Evolutionary conservation across 2,329 filamentous ascomycete genomes (phyloP).

Genomic region (Amesomyces nigricolor): DNA sequence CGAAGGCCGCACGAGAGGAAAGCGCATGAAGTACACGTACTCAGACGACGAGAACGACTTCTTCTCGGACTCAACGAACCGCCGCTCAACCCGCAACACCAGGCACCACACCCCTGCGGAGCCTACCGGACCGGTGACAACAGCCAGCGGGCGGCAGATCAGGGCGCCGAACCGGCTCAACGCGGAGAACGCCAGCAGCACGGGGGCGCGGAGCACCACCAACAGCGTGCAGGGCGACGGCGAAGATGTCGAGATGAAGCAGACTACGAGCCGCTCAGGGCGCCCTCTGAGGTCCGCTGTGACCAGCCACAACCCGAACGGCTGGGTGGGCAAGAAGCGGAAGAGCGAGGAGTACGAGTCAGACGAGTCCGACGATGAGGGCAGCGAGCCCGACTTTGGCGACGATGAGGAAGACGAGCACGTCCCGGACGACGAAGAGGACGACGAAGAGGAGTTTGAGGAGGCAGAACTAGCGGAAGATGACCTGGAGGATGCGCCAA

Average conservation of each 20-base stretch:
- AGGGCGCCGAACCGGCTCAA: slow-evolving; percentile 62
- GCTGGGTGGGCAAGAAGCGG: slow-evolving; percentile 40
- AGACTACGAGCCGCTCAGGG: slow-evolving; percentile 39
- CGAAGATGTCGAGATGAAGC: slow-evolving; percentile 33
- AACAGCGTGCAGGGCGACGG: slow-evolving; percentile 43
- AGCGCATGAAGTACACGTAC: slow-evolving; percentile 94
- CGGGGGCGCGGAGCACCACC: slow-evolving; percentile 42
- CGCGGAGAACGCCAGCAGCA: slow-evolving; percentile 49
- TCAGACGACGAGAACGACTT: slow-evolving; percentile 75
- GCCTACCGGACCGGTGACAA: slow-evolving; percentile 56
- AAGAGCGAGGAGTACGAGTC: slow-evolving; percentile 51
- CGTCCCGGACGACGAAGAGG: slow-evolving; percentile 53
- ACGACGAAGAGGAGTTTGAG: slow-evolving; percentile 50
- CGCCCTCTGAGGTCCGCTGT: slow-evolving; percentile 48
- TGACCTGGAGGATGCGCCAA: slow-evolving; percentile 38
- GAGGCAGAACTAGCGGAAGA: slow-evolving; percentile 49
- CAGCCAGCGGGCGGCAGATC: slow-evolving; percentile 83
- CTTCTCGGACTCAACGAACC: slow-evolving; percentile 50
- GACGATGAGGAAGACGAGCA: slow-evolving; percentile 69
- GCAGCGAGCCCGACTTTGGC: slow-evolving; percentile 67
- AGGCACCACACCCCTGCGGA: slow-evolving; percentile 69
- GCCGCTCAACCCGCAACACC: slow-evolving; percentile 71
- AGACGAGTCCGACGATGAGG: slow-evolving; percentile 58
- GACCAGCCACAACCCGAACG: slow-evolving; percentile 44
- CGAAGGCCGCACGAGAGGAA: slow-evolving; percentile 91